Conservation (phyloP, 176 grass and related monocot genomes). For the Oropetium thomaeum region DNA sequence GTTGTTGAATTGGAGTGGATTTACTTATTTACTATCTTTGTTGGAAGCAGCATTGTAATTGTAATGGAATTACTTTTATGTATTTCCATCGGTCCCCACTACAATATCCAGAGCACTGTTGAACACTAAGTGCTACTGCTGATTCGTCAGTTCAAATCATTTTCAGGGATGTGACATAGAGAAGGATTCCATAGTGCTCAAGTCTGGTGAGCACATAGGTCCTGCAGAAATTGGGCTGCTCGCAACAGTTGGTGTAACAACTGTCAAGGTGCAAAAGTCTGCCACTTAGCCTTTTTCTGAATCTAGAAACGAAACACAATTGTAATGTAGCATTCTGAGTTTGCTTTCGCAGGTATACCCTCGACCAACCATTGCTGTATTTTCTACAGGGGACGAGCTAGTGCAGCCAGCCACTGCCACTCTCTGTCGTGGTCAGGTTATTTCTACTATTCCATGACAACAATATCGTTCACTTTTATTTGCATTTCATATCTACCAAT, state of each 20-base stretch:
- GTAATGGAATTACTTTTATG: not conserved
- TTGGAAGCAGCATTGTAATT: not conserved
- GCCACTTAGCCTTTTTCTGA: not conserved
- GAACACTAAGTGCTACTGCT: not conserved
- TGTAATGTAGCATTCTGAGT: not conserved
- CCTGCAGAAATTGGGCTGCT: conserved; percentile 84
- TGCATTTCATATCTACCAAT: not conserved
- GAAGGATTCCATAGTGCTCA: conserved; percentile 64
- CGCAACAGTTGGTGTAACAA: conserved; percentile 71
- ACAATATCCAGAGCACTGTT: not conserved
- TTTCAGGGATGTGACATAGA: conserved; percentile 86
- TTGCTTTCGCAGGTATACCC: conserved; percentile 58
- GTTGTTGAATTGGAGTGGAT: not conserved
- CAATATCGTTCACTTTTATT: not conserved
- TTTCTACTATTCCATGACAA: conserved; percentile 5
- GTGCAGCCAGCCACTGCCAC: conserved; percentile 62
- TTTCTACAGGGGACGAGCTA: conserved; percentile 95
- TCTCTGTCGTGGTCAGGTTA: conserved; percentile 86
- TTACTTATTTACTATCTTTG: not conserved
- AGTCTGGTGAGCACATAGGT: conserved; percentile 68
- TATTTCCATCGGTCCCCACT: not conserved
- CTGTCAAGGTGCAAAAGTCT: conserved; percentile 56
- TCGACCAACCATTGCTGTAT: conserved; percentile 62
- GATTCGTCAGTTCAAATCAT: conserved; percentile 1
- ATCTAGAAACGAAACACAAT: not conserved